Evolutionary conservation across 495 filamentous ascomycete genomes (phyloP).

Genomic region (Xylaria grammica): DNA sequence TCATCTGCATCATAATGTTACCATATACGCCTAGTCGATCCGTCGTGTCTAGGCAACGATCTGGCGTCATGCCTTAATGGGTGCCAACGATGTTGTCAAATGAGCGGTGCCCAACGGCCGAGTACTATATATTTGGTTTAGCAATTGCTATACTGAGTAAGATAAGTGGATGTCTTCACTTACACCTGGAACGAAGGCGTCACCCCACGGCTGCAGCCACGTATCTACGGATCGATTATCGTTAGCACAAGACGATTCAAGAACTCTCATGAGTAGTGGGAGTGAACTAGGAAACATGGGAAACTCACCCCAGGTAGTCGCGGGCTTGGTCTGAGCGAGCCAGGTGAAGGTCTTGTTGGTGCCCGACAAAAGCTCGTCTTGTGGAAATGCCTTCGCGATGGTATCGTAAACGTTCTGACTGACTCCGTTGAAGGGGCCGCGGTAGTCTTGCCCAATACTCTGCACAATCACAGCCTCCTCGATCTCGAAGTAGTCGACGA

Average conservation of each 20-base stretch:
- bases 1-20: not conserved
- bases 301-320: slow-evolving; percentile 28
- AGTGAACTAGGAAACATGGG: not conserved
- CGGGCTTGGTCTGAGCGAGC: slow-evolving; percentile 26
- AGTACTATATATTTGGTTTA: slow-evolving; percentile 21
- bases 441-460: slow-evolving; percentile 27
- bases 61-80: not conserved
- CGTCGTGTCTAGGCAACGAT: not conserved
- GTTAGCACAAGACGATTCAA: slow-evolving; percentile 14
- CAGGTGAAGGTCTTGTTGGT: slow-evolving; percentile 22
- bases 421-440: slow-evolving; percentile 21
- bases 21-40: not conserved
- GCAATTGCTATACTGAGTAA: not conserved
- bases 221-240: slow-evolving; percentile 27
- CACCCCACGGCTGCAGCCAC: slow-evolving; percentile 34
- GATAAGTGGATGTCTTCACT: not conserved
- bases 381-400: slow-evolving; percentile 27
- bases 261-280: not conserved
- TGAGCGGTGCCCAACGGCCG: slow-evolving; percentile 33
- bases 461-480: slow-evolving; percentile 30
- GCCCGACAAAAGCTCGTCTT: slow-evolving; percentile 13
- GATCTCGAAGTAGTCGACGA: slow-evolving; percentile 29
- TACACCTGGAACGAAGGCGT: slow-evolving; percentile 26
- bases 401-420: slow-evolving; percentile 16
- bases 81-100: slow-evolving; percentile 27